Conservation (phyloP, 768 basidiomycete genomes). For the Exidia glandulosa region DNA sequence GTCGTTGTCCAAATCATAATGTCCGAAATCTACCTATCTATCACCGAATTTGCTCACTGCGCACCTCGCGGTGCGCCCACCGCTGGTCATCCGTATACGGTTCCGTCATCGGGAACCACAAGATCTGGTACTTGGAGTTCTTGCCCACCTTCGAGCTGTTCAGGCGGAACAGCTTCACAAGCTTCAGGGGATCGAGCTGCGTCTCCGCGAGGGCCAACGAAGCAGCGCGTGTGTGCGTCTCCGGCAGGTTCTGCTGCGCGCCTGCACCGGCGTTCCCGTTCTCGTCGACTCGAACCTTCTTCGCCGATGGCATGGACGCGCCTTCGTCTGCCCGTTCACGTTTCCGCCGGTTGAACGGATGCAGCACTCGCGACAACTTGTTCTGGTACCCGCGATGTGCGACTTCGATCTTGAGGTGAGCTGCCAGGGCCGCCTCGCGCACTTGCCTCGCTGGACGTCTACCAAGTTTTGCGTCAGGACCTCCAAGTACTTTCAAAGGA, state of each 20-base stretch:
- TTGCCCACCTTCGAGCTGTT: slow-evolving; percentile 27
- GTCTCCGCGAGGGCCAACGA: background rate
- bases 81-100: slow-evolving; percentile 49
- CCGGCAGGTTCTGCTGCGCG: too few relatives aligned
- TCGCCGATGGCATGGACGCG: slow-evolving; percentile 3
- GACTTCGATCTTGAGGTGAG: background rate
- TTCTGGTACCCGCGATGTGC: slow-evolving; percentile 4
- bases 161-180: slow-evolving; percentile 41
- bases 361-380: slow-evolving; percentile 8
- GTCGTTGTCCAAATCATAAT: too few relatives aligned
- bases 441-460: slow-evolving; percentile 1
- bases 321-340: background rate
- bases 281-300: background rate
- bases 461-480: too few relatives aligned
- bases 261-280: background rate
- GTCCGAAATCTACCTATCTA: background rate
- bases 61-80: slow-evolving; percentile 37
- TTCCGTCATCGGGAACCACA: slow-evolving; percentile 65
- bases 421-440: background rate
- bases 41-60: slow-evolving; percentile 23
- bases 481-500: background rate
- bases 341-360: slow-evolving; percentile 6
- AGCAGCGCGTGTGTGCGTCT: background rate
- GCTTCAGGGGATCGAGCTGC: slow-evolving; percentile 19
- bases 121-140: slow-evolving; percentile 61